Base-by-base conservation (phyloP, 2,329 filamentous ascomycete genomes). In the Fusarium avenaceum region DNA sequence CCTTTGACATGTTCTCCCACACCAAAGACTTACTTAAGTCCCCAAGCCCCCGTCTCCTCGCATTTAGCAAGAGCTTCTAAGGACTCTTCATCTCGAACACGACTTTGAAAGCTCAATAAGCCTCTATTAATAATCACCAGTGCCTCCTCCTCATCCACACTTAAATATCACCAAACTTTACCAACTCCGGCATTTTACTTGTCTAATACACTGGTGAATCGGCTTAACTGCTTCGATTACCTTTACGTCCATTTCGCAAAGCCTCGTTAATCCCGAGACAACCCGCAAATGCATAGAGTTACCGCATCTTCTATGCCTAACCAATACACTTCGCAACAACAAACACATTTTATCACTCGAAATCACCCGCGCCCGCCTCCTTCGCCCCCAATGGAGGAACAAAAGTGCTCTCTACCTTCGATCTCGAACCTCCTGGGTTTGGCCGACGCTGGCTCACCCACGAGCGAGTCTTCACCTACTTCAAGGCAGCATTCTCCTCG, bases 341-440 rank as follows among this genome's bases (percentile, higher is more conserved):
- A 63, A 63, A 51, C 57, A 59, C 65, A 68, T 32, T 63, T 80
- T 65, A 78, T 80, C 64, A 85, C 86, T 72, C 73, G 79, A 57
- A 80, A 80, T 64, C 83, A 84, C 54, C 87, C 87, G 48, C 87
- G 89, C 74, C 86, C 89, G 51, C 91, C 90, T 55, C 91, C 91
- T 32, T 93, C 91, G 71, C 91, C 91, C 64, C 90, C 91, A 43
- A 89, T 92, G 77, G 91, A 94, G 74, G 91, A 93, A 75, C 83
- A 89, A 71, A 94, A 91, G 81, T 96, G 92, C 76, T 97, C 94
- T 50, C 84, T 98, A 59, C 95, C 95, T 20, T 97, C 95, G 39
- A 97, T 98, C 78, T 97, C 94, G 38, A 95, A 93, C 78, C 86
- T 98, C 58, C 85, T 98, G 51, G 91, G 92, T 65, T 87, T 95